Evolutionary conservation across 352 stramenopile species (phyloP), one percentile per base, ranked within the genome.

Genomic region (Pythium aquatile): DNA sequence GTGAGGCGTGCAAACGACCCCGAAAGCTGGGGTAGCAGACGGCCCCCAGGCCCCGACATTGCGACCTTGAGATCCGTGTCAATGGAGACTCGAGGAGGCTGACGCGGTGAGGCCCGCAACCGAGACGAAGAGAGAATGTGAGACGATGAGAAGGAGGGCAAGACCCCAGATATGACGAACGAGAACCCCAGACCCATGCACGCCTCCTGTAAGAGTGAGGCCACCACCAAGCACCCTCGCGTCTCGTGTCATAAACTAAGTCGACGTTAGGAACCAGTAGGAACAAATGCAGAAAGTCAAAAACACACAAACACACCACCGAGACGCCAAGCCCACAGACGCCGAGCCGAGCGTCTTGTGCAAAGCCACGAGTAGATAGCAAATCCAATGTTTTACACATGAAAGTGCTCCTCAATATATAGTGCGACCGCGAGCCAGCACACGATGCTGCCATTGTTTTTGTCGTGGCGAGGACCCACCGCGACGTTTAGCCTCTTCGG

Each of bases 401-500:
- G 28, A 55, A 55, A 35, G 28, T 30, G 44, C 7, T 28, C 44
- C n/a, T 51, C 17, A 51, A 51, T 51, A 51, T 51, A 51, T 51
- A 51, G 20, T 24, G 20, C 20, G 20, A 24, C 20, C 20, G 1
- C 20, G 20, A 24, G 20, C 20, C 20, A 24, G 20, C 20, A 24
- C 20, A 24, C 20, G 20, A 24, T 24, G 20, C 20, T 24, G 20
- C 32, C 32, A 35, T 5, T 35, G 32, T 9, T 5, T 9, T 5
- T 35, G 32, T 35, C 32, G 32, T 35, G 32, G 8, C 32, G 32
- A 35, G 17, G 4, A 7, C 8, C 17, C 1, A 4, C 42, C 9
- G 17, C 2, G 42, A 42, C 35, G 24, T 17, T 37, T 63, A 69
- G 29, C 62, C 62, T 71, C 65, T 66, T 63, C 64, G 49, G 1